Percentiles rank a stretch among this genome's conserved stretches.
phyloP scores from a whole-genome alignment of 176 grass and related monocot species.

The Avena insularis region DNA sequence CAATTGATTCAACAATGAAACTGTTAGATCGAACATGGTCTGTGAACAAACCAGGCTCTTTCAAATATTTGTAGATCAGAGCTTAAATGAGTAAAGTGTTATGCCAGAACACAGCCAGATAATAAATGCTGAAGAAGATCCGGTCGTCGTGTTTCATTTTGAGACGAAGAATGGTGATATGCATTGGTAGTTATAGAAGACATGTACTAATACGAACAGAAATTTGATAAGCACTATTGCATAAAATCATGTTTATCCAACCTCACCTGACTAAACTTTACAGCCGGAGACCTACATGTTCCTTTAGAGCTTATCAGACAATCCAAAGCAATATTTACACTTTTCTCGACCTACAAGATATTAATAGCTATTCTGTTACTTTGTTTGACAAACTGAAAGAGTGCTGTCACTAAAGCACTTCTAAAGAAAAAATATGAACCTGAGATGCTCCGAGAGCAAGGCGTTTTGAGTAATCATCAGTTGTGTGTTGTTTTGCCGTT shows the following conservation, averaged over 20 bases:
- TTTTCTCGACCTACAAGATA: constrained; percentile 63
- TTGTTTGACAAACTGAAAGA: constrained; percentile 34
- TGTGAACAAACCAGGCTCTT: not conserved
- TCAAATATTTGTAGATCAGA: not conserved
- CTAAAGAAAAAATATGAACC: constrained; percentile 44
- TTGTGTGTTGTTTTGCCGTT: constrained; percentile 86
- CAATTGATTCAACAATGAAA: constrained; percentile 34
- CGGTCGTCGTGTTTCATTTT: not conserved
- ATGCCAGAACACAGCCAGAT: not conserved
- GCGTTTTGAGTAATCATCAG: constrained; percentile 87
- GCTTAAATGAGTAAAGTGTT: not conserved
- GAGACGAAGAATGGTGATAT: not conserved
- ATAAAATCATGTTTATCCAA: constrained; percentile 35
- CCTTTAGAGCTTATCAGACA: constrained; percentile 62
- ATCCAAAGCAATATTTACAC: constrained; percentile 63
- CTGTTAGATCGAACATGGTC: constrained; percentile 26
- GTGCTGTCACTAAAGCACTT: not conserved
- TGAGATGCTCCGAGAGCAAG: constrained; percentile 69
- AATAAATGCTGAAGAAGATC: not conserved
- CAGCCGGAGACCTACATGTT: constrained; percentile 47
- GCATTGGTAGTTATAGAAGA: not conserved
- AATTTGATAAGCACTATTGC: not conserved
- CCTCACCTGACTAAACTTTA: constrained; percentile 71
- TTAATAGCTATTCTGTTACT: constrained; percentile 15
- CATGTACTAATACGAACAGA: not conserved